Evolutionary conservation across 306 rosid species (phyloP), one percentile per base, ranked within the genome.

Genomic region (Lathyrus sativus): DNA sequence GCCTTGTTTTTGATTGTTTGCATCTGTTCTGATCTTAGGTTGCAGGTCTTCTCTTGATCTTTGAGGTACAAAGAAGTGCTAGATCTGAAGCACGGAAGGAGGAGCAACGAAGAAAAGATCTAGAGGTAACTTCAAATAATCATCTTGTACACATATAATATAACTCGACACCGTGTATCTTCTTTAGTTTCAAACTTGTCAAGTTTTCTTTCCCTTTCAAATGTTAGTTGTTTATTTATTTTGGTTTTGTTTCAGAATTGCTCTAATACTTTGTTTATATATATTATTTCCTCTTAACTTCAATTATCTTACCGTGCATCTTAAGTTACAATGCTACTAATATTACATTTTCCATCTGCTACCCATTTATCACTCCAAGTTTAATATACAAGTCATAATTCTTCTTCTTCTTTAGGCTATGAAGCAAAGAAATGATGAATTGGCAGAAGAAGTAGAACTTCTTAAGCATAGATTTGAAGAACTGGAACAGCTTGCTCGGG

Each of bases 1-100:
- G 72, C 59, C 39, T 38, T 61, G 75, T 65, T 45, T 9, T 51
- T 72, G n/a, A 45, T 65, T 59, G 44, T 14, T 64, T 42, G 63
- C 45, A 60, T 56, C 33, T 64, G 31, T 77, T 45, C 18, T 56
- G 26, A 68, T 38, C 58, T 19, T 81, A 93, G 98, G 98, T 93
- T 70, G 98, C 93, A 59, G 91, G 78, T 57, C 78, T n/a, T 75
- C 82, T 82, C 57, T 72, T 90, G 56, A 78, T 90, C 73, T 78
- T 88, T 75, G 98, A 93, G 87, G 96, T 93, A 51, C 98, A 93
- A 35, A 93, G 97, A 76, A 93, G 87, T 76, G 65, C 96, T 51
- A 85, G 98, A 79, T 90, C 97, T 60, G 96, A 93, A 75, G 97
- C 97, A 37, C 87, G 91, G 67, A 93, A 93, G 79, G 98, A 93